Percentiles rank a stretch among this genome's conserved stretches.
Evolutionary conservation across 1,284 basidiomycete genomes (phyloP).

Genomic region (Gastroboletus turbinatus): DNA sequence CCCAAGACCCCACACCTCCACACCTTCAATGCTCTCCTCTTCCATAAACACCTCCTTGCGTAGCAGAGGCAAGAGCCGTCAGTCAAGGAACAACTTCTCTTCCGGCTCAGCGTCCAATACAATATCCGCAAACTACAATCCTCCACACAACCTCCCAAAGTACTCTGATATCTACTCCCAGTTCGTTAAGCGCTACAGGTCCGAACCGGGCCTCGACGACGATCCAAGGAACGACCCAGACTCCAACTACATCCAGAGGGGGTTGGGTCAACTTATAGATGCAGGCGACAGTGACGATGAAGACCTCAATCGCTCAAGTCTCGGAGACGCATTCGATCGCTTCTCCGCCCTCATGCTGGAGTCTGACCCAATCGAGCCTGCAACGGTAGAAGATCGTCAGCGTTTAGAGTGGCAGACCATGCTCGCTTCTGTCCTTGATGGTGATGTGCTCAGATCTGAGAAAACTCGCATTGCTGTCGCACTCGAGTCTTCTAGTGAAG

Average conservation of each 20-base stretch:
- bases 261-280: slow-evolving; percentile 68
- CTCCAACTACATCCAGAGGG: slow-evolving; percentile 71
- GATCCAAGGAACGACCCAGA: slow-evolving; percentile 74
- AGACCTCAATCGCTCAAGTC: slow-evolving; percentile 45
- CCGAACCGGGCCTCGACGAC: slow-evolving; percentile 53
- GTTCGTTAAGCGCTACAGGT: slow-evolving; percentile 72
- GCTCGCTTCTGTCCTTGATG: slow-evolving; percentile 87
- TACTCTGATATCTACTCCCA: slow-evolving; percentile 74
- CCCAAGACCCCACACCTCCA: slow-evolving; percentile 33
- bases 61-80: slow-evolving; percentile 36
- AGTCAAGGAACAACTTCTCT: slow-evolving; percentile 38
- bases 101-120: slow-evolving; percentile 26
- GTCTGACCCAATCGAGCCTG: slow-evolving; percentile 58
- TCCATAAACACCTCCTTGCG: slow-evolving; percentile 32
- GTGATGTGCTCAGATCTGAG: slow-evolving; percentile 91
- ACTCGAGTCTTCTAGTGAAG: slow-evolving; percentile 64
- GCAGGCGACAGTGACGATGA: slow-evolving; percentile 78
- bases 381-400: slow-evolving; percentile 72
- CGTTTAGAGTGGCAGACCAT: slow-evolving; percentile 94
- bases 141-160: slow-evolving; percentile 38
- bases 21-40: slow-evolving; percentile 28
- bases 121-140: slow-evolving; percentile 34
- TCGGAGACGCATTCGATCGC: slow-evolving; percentile 51
- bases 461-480: slow-evolving; percentile 84
- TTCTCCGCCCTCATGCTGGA: slow-evolving; percentile 56